Evolutionary conservation across 2,329 filamentous ascomycete genomes (phyloP), one percentile per base, ranked within the genome.

Genomic region (Hymenoscyphus salicellus): DNA sequence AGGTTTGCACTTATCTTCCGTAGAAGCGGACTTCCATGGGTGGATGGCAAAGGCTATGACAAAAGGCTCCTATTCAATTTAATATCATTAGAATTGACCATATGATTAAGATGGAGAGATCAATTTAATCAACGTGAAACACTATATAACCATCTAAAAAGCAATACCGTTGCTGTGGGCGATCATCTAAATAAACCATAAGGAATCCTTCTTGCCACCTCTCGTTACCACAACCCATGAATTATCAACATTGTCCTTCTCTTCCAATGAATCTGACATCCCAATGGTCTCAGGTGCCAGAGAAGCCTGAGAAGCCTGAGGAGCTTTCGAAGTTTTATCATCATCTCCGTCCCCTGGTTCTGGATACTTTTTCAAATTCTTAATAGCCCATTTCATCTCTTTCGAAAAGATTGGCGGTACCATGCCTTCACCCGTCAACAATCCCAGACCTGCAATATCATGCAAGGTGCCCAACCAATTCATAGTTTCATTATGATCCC

Each of bases 401-500:
- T 77, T 74, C 1, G 76, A 76, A 8, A 84, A 66, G 0, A 78
- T 75, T 0, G 82, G 82, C n/a, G 82, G 82, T 5, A 78, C 72
- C 46, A 78, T 76, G 0, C 82, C 82, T 16, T 81, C 77, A 0
- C 82, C 83, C 30, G 74, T 75, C 52, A 86, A 70, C 16, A 75
- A 79, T 0, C 79, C 78, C 38, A 86, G 72, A 0, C 84, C 84
- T 0, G 83, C 80, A 59, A 85, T 75, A 6, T 76, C 69, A 70
- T 80, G 85, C 55, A 86, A 68, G 11, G 75, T 75, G 0, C 74
- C 72, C 2, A 86, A 73, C 77, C 79, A 86, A 8, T 75, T 75
- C 1, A 78, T 68, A 0, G 83, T 85, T 72, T 86, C 81, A 0
- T 81, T 82, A 2, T 75, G 76, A 10, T 84, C 82, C 81, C 81